Conservation (phyloP, 345 rosid genomes). For the Heritiera littoralis region DNA sequence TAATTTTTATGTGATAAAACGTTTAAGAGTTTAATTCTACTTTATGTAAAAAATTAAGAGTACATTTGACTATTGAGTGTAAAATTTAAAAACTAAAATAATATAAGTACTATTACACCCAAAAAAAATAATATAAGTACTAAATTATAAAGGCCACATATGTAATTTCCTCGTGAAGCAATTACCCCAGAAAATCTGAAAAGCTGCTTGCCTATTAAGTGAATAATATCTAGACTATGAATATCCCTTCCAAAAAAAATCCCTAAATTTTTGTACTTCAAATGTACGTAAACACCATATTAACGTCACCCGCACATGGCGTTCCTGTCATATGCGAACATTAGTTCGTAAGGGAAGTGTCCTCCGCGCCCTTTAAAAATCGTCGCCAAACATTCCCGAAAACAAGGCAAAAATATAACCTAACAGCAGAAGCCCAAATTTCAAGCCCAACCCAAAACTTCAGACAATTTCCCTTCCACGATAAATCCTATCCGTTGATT, state of each 20-base stretch:
- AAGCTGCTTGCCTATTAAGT: not conserved
- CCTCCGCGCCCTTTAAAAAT: not conserved
- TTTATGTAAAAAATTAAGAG: no score
- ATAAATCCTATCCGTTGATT: constrained; percentile 11
- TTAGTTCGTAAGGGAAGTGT: not conserved
- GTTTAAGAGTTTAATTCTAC: no score
- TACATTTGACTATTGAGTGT: no score
- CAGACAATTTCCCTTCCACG: not conserved
- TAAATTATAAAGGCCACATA: not conserved
- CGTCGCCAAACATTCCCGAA: not conserved
- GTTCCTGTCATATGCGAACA: not conserved
- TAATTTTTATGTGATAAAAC: no score
- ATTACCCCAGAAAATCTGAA: not conserved
- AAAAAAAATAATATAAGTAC: no score
- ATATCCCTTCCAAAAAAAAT: no score
- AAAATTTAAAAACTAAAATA: no score
- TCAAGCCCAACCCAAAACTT: not conserved
- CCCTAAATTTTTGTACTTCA: not conserved
- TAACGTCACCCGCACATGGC: not conserved
- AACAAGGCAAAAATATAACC: not conserved
- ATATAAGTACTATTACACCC: no score
- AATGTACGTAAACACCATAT: no score
- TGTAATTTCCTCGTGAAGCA: not conserved
- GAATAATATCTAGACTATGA: no score
- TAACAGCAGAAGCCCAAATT: not conserved